A percentile compares a stretch with the other conserved stretches of the same genome.
Evolutionary conservation across 2,329 filamentous ascomycete genomes (phyloP).

Genomic region (Penicillium sp.): DNA sequence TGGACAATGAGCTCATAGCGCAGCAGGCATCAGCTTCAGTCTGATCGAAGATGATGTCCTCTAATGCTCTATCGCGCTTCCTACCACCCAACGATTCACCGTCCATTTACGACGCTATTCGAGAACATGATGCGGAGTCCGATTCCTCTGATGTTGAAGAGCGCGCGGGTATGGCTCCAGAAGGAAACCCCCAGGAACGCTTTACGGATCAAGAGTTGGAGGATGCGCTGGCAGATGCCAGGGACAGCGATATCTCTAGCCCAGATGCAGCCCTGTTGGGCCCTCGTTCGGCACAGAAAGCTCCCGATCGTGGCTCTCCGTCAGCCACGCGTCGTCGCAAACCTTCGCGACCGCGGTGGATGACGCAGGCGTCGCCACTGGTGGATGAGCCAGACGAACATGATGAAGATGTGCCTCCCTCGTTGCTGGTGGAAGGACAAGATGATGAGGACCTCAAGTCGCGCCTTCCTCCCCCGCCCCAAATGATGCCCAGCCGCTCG

Average conservation of each 20-base stretch:
- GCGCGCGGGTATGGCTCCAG: conserved; percentile 45
- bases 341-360: conserved; percentile 30
- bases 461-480: conserved; percentile 35
- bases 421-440: conserved; percentile 54
- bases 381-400: conserved; percentile 45
- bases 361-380: conserved; percentile 23
- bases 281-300: conserved; percentile 26
- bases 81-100: conserved; percentile 47
- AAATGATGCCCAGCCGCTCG: conserved; percentile 21
- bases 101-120: conserved; percentile 46
- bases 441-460: conserved; percentile 36
- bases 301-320: conserved; percentile 14
- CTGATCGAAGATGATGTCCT: conserved; percentile 37
- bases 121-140: conserved; percentile 43
- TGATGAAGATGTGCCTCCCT: conserved; percentile 60
- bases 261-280: conserved; percentile 40
- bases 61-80: conserved; percentile 40
- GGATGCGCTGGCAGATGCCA: conserved; percentile 49
- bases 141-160: conserved; percentile 44
- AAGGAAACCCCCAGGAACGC: conserved; percentile 41
- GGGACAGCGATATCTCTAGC: conserved; percentile 44
- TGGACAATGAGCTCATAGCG: not conserved
- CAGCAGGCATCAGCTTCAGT: conserved; percentile 3
- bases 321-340: conserved; percentile 24
- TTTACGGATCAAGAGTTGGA: conserved; percentile 55